Conservation (phyloP, 2,329 filamentous ascomycete genomes). For the Colletotrichum sp. region DNA sequence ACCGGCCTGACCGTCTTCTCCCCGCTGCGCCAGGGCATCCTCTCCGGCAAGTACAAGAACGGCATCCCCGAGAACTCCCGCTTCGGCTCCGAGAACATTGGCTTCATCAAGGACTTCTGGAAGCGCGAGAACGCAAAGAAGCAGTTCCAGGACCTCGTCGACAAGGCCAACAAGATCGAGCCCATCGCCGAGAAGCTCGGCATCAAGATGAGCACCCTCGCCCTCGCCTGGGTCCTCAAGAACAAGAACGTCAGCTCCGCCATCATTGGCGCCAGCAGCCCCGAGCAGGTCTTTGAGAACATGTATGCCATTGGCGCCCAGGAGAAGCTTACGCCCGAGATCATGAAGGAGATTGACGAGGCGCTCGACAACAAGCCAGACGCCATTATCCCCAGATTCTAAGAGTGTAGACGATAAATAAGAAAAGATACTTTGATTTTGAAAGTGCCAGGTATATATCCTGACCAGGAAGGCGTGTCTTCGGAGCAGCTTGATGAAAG, state of each 20-base stretch:
- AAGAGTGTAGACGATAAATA: not conserved
- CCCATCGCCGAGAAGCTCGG: slow-evolving; percentile 70
- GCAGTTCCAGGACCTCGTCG: slow-evolving; percentile 59
- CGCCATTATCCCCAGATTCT: slow-evolving; percentile 40
- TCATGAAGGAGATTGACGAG: slow-evolving; percentile 64
- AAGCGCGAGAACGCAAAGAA: slow-evolving; percentile 53
- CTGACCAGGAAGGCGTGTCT: not conserved
- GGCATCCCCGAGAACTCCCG: slow-evolving; percentile 66
- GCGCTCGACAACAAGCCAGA: slow-evolving; percentile 65
- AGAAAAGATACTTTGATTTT: not conserved
- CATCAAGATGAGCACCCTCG: slow-evolving; percentile 60
- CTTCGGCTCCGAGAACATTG: slow-evolving; percentile 59
- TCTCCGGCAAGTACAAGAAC: slow-evolving; percentile 72
- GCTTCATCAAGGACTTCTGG: slow-evolving; percentile 60
- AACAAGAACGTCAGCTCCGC: slow-evolving; percentile 67
- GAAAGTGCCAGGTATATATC: not conserved
- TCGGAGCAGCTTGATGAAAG: not conserved
- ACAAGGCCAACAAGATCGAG: slow-evolving; percentile 64
- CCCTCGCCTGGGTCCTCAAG: slow-evolving; percentile 67
- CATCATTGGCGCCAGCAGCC: slow-evolving; percentile 64
- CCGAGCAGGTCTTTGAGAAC: slow-evolving; percentile 66
- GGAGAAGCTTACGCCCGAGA: slow-evolving; percentile 62
- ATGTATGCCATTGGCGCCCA: slow-evolving; percentile 56
- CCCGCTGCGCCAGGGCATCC: slow-evolving; percentile 61
- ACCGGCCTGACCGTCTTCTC: slow-evolving; percentile 69